Evolutionary conservation across 257 asterid species (phyloP).

Genomic region (Plantago ovata): DNA sequence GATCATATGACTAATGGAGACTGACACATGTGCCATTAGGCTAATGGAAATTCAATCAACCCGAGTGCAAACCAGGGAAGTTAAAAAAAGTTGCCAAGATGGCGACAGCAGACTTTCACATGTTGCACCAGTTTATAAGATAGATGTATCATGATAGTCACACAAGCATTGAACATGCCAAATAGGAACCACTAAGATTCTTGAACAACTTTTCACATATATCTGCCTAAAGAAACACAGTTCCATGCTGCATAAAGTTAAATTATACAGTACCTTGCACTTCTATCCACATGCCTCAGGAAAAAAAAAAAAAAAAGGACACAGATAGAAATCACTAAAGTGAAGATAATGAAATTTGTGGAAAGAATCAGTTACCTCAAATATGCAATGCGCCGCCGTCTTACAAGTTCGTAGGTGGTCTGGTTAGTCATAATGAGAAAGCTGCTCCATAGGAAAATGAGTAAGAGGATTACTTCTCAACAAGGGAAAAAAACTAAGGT

Average conservation of each 20-base stretch:
- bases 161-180: too few species aligned
- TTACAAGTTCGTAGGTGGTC: slow-evolving; percentile 92
- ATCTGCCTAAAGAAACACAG: slow-evolving; percentile 4
- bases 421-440: slow-evolving; percentile 89
- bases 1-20: too few species aligned
- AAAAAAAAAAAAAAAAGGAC: background rate
- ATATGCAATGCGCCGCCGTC: slow-evolving; percentile 77
- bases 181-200: too few species aligned
- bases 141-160: too few species aligned
- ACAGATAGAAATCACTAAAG: slow-evolving; percentile 2
- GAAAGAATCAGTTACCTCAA: slow-evolving; percentile 49
- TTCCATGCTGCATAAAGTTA: slow-evolving; percentile 7
- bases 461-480: slow-evolving; percentile 7
- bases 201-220: background rate
- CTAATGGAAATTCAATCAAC: too few species aligned
- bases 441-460: slow-evolving; percentile 44
- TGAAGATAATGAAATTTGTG: slow-evolving; percentile 4
- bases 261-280: too few species aligned
- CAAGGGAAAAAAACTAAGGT: slow-evolving; percentile 12
- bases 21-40: too few species aligned
- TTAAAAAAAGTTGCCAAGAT: too few species aligned
- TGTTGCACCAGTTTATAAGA: too few species aligned
- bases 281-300: too few species aligned
- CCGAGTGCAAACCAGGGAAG: too few species aligned
- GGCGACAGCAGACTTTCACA: too few species aligned